Conservation (phyloP, 2,329 filamentous ascomycete genomes). For the Pestalotiopsis sp. region DNA sequence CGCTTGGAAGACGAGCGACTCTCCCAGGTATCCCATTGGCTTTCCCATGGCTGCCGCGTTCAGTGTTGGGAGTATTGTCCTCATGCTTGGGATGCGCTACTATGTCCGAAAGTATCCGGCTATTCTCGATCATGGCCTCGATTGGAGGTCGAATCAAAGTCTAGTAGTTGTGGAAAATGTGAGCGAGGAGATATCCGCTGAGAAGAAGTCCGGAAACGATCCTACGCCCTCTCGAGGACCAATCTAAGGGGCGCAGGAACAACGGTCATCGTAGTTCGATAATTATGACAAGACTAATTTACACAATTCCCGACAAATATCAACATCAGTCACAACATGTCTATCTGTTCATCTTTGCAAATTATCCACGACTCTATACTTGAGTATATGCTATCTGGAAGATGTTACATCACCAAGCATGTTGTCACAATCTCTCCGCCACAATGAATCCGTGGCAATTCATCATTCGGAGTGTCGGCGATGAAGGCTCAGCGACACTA, state of each 20-base stretch:
- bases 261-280: no score
- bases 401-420: no score
- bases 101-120: constrained; percentile 25
- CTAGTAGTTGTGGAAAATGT: background rate
- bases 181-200: background rate
- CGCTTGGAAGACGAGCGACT: constrained; percentile 36
- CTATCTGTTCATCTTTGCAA: no score
- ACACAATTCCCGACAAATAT: no score
- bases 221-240: background rate
- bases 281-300: no score
- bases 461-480: no score
- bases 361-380: no score
- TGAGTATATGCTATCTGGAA: no score
- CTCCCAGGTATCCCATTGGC: constrained; percentile 38
- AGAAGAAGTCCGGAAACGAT: background rate
- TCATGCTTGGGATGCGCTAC: constrained; percentile 34
- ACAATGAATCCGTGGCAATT: no score
- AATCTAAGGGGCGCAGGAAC: background rate
- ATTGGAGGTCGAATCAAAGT: constrained; percentile 1
- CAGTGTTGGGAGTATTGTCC: constrained; percentile 30
- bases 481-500: no score
- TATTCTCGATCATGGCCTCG: constrained; percentile 18
- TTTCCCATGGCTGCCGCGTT: constrained; percentile 39
- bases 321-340: no score
- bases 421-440: no score